Base-by-base conservation (phyloP, 179 eudicot species). In the Gypsophila paniculata region DNA sequence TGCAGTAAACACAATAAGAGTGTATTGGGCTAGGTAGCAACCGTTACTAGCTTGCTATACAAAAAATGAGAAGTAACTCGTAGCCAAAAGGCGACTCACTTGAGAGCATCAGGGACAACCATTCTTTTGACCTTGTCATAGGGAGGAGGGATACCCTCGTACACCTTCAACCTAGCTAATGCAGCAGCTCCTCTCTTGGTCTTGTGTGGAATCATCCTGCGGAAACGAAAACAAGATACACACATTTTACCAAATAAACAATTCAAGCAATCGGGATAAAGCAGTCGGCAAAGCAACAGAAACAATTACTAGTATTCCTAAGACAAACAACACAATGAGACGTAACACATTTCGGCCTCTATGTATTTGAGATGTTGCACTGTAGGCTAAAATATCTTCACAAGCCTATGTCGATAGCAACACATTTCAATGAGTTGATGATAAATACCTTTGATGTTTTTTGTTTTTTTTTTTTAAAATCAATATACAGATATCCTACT, bases 181-280 rank as follows among this genome's bases (percentile, higher is more conserved):
- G 96, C 96, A 69, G 96, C 91, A 36, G 91, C 96, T 26, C 95
- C 95, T 8, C 95, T 85, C 89, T 90, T 90, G 4, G 95, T 91
- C 87, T 91, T 91, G 86, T 89, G 96, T 44, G 96, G 89, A 74
- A 82, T 82, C 91, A 87, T 87, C 19, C 88, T 86, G 64, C 61
- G 74, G 4, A 62, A 4, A 61, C 6, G 34, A 0, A 15, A 34
- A n/a, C 44, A 59, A 59, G 23, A 13, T 13, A 60, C n/a, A 19
- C 58, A 4, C n/a, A n/a, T n/a, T 42, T 9, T 6, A 42, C 11
- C 18, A 25, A 9, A 23, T 2, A 22, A 46, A 46, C 17, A 13
- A 46, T 46, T 46, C 4, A 10, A 11, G 12, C 52, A 46, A 15
- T 10, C 12, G 52, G 4, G 4, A 9, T 13, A 12, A 6, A 46